Conservation (phyloP, 306 rosid genomes). For the Trichosanthes truncata region DNA sequence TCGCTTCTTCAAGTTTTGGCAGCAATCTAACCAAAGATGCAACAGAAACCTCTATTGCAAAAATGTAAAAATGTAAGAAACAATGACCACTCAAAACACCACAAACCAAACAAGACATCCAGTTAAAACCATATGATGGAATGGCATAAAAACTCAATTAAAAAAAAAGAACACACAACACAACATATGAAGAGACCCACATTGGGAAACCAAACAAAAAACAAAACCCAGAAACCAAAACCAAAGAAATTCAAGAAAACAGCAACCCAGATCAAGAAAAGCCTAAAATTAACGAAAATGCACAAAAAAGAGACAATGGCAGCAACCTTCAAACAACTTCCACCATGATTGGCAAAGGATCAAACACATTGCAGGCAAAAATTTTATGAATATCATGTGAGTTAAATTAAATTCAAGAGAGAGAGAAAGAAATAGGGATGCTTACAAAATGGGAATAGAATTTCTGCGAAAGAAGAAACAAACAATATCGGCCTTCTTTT, state of each 20-base stretch:
- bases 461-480: constrained; percentile 31
- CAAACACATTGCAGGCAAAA: neutral
- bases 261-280: constrained; percentile 2
- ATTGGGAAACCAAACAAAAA: neutral
- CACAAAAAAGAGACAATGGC: neutral
- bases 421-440: constrained; percentile 1
- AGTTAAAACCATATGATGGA: neutral
- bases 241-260: neutral
- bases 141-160: neutral
- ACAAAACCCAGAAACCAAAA: neutral
- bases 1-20: neutral
- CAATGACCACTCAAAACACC: neutral
- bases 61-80: neutral
- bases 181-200: neutral
- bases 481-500: constrained; percentile 17
- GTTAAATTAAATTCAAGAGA: neutral
- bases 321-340: neutral
- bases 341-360: neutral
- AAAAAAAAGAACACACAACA: neutral
- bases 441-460: constrained; percentile 32
- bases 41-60: neutral
- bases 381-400: neutral
- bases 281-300: neutral
- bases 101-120: neutral
- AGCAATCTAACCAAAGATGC: neutral